Percentiles rank a stretch among this genome's conserved stretches.
These are phyloP conservation scores for Volvox africanus DNA, from an alignment of 139 green algal genomes.

Conservation along the genomic window DNA sequence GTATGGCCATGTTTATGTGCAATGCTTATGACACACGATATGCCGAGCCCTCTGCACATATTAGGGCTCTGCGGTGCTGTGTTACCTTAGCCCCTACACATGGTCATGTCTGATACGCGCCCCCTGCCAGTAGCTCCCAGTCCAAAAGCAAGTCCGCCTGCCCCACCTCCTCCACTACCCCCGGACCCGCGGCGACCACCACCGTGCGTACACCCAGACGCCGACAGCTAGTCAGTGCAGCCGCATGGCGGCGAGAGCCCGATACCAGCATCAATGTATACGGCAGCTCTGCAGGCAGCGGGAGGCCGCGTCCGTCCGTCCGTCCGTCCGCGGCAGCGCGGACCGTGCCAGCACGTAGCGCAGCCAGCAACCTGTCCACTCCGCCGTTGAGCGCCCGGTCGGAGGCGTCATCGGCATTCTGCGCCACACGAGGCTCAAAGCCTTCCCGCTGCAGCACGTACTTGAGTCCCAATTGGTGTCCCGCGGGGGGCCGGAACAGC, in stretches of 20 bases:
- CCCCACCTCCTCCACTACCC: neutral
- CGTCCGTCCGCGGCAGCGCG: no score
- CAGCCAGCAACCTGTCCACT: conserved; percentile 33
- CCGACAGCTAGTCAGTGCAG: neutral
- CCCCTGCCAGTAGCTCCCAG: conserved; percentile 12
- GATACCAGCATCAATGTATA: conserved; percentile 31
- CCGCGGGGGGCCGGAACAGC: conserved; percentile 8
- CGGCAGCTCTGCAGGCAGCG: neutral
- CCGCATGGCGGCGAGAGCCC: neutral
- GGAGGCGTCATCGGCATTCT: conserved; percentile 28
- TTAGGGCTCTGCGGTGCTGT: no score
- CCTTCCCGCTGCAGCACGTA: conserved; percentile 35
- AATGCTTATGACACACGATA: no score
- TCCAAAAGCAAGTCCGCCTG: neutral
- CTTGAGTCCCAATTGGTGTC: conserved; percentile 41
- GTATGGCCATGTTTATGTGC: no score
- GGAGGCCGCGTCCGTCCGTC: no score
- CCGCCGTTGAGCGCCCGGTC: conserved; percentile 44
- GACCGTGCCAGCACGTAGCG: neutral
- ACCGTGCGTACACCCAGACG: conserved; percentile 30
- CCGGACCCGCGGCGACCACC: conserved; percentile 20
- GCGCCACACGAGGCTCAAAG: conserved; percentile 27
- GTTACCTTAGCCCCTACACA: no score
- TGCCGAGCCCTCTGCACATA: no score
- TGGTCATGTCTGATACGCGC: neutral